Evolutionary conservation across 257 asterid genomes (phyloP).

Genomic region (Jaltomata sinuosa): DNA sequence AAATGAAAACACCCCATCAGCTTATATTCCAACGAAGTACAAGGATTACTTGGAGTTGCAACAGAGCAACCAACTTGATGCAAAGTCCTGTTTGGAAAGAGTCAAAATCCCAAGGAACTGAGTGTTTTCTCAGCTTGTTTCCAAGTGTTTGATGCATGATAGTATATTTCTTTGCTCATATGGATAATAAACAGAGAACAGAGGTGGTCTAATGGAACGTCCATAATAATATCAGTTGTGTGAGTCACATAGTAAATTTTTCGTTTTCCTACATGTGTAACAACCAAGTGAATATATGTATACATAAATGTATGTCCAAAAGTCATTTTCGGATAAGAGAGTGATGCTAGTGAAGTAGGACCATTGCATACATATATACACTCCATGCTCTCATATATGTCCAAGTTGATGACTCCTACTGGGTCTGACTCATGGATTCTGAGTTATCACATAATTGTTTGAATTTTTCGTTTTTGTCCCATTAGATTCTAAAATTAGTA

Average conservation of each 20-base stretch:
- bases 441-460: no score
- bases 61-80: constrained; percentile 45
- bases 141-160: not conserved
- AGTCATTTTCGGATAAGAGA: not conserved
- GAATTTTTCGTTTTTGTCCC: no score
- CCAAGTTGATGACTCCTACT: not conserved
- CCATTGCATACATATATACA: not conserved
- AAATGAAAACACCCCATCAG: constrained; percentile 2
- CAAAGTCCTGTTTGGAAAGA: constrained; percentile 39
- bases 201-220: not conserved
- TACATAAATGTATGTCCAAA: no score
- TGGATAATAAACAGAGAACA: no score
- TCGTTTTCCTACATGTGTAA: not conserved
- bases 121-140: not conserved
- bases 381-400: not conserved
- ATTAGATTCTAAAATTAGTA: no score
- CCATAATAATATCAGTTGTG: no score
- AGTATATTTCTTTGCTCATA: not conserved
- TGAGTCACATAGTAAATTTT: no score
- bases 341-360: not conserved
- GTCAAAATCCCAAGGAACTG: constrained; percentile 13
- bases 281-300: not conserved
- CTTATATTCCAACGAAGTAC: constrained; percentile 47
- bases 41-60: constrained; percentile 45
- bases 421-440: no score